Percentiles rank a stretch among this genome's conserved stretches.
Evolutionary conservation across 306 rosid species (phyloP).

Genomic region (Quercus cerris): DNA sequence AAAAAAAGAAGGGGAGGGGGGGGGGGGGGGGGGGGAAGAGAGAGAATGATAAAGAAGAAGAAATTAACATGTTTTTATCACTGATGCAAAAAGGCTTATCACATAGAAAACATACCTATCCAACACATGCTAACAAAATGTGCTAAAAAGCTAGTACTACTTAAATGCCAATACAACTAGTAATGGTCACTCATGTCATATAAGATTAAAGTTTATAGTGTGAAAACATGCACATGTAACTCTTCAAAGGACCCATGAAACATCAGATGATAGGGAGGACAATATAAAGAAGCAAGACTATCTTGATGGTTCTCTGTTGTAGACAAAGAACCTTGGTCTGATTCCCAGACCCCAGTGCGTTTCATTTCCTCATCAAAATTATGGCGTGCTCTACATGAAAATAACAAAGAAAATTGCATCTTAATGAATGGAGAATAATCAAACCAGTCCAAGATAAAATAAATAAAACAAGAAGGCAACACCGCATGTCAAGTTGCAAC

Average conservation of each 20-base stretch:
- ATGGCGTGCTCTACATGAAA: constrained; percentile 47
- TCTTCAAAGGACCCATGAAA: constrained; percentile 86
- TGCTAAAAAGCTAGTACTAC: not conserved
- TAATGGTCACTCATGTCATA: not conserved
- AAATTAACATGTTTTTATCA: too few relatives aligned
- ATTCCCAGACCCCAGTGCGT: constrained; percentile 86
- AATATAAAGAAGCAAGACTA: constrained; percentile 93
- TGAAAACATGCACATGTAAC: constrained; percentile 33
- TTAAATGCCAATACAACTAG: not conserved
- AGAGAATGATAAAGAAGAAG: too few relatives aligned
- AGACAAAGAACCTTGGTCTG: constrained; percentile 72
- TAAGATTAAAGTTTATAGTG: not conserved
- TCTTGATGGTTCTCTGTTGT: constrained; percentile 70
- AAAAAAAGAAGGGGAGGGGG: too few relatives aligned
- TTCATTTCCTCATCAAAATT: constrained; percentile 84
- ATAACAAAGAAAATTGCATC: not conserved
- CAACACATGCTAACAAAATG: too few relatives aligned
- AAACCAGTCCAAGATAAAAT: not conserved
- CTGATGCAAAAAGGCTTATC: too few relatives aligned
- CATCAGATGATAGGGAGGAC: constrained; percentile 94
- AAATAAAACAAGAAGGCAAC: not conserved
- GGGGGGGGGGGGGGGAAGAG: too few relatives aligned
- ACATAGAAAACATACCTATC: too few relatives aligned
- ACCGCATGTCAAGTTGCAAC: constrained; percentile 1
- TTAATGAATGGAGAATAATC: not conserved